Conservation (phyloP, 2,329 filamentous ascomycete genomes). For the Alternaria solani region DNA sequence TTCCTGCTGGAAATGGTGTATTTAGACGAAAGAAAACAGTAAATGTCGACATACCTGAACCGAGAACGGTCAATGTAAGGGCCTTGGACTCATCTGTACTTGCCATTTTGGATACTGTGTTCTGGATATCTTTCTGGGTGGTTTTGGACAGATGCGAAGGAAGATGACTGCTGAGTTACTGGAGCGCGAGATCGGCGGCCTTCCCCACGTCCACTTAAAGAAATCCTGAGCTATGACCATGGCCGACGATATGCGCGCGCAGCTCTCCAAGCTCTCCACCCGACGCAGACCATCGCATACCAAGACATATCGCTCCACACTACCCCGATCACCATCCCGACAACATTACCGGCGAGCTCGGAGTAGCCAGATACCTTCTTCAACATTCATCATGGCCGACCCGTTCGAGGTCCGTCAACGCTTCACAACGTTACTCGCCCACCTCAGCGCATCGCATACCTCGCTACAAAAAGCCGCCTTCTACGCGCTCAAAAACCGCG, state of each 20-base stretch:
- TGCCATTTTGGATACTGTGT: conserved; percentile 37
- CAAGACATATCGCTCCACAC: not conserved
- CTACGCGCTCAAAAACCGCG: conserved; percentile 91
- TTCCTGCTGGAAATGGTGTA: conserved; percentile 1
- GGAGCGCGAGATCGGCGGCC: conserved; percentile 24
- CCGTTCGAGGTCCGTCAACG: conserved; percentile 98
- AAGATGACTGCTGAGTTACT: conserved; percentile 19
- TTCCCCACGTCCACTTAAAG: conserved; percentile 17
- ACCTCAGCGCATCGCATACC: conserved; percentile 87
- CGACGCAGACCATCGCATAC: not conserved
- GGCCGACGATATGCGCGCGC: conserved; percentile 34
- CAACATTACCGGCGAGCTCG: not conserved
- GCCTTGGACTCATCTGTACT: conserved; percentile 43
- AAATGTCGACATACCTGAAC: conserved; percentile 72
- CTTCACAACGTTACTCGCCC: conserved; percentile 88
- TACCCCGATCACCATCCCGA: not conserved
- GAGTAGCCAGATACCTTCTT: not conserved
- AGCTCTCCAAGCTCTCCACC: conserved; percentile 12
- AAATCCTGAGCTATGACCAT: conserved; percentile 26
- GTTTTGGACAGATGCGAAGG: conserved; percentile 12
- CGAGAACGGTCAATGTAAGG: conserved; percentile 80
- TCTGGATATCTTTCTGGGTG: not conserved
- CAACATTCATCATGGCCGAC: conserved; percentile 67
- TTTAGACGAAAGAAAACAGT: not conserved
- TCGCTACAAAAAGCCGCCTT: conserved; percentile 91